Conservation (phyloP, 768 basidiomycete genomes). For the Cyclocybe cylindracea region DNA sequence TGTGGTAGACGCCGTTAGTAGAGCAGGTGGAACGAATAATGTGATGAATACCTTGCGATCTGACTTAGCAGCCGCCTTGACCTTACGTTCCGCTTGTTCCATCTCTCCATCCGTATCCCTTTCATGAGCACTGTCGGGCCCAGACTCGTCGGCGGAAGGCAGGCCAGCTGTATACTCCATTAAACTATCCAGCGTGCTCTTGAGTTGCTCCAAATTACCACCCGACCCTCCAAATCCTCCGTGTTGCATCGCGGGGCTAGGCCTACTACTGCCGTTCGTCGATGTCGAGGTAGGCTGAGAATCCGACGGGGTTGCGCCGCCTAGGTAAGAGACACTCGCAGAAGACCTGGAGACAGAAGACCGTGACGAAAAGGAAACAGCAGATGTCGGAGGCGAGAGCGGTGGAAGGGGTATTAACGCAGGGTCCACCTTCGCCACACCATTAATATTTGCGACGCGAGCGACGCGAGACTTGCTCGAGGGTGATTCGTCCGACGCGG, state of each 20-base stretch:
- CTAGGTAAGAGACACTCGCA: conserved; percentile 36
- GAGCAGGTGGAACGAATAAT: neutral
- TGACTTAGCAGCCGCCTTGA: conserved; percentile 77
- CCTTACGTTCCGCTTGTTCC: conserved; percentile 42
- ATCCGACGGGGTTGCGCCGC: conserved; percentile 28
- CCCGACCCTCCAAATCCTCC: conserved; percentile 9
- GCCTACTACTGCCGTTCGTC: conserved; percentile 4
- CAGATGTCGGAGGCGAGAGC: conserved; percentile 70
- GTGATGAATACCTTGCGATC: conserved; percentile 71
- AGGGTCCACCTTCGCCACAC: conserved; percentile 50
- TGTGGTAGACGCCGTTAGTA: conserved; percentile 27
- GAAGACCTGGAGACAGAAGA: conserved; percentile 66
- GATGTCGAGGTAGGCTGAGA: conserved; percentile 4
- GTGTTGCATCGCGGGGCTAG: neutral
- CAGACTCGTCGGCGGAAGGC: conserved; percentile 25
- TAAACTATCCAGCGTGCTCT: conserved; percentile 44
- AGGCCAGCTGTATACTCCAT: conserved; percentile 35
- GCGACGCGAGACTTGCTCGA: conserved; percentile 11
- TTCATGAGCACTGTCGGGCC: conserved; percentile 28
- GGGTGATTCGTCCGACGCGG: conserved; percentile 6
- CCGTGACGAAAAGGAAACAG: conserved; percentile 76
- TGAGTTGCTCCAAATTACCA: conserved; percentile 23
- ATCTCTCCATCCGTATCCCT: conserved; percentile 30
- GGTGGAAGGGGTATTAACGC: conserved; percentile 61
- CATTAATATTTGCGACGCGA: conserved; percentile 6